Evolutionary conservation across 495 filamentous ascomycete species (phyloP).

Genomic region (Paragyromitra xinjiangensis): DNA sequence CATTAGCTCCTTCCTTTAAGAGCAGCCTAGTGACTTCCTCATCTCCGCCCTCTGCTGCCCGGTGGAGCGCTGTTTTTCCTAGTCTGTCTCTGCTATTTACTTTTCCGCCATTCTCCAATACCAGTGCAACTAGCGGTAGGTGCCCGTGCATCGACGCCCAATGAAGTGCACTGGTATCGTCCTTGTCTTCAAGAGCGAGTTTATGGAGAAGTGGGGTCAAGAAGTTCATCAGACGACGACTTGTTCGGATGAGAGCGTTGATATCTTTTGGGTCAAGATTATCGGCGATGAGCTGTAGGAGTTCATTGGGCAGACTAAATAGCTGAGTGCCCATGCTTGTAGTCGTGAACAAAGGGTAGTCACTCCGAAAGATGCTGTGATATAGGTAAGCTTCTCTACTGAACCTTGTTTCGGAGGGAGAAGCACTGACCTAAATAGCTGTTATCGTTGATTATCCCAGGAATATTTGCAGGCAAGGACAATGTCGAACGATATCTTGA

Average conservation of each 20-base stretch:
- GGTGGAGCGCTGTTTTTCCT: constrained; percentile 44
- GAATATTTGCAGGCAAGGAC: too few species aligned
- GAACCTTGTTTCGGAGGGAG: too few species aligned
- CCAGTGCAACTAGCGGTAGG: constrained; percentile 11
- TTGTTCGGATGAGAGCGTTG: constrained; percentile 14
- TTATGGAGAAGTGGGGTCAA: constrained; percentile 17
- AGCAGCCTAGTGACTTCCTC: constrained; percentile 19
- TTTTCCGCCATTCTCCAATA: constrained; percentile 16
- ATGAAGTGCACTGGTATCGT: constrained; percentile 15
- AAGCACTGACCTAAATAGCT: too few species aligned
- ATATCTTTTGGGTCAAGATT: constrained; percentile 12
- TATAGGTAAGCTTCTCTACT: not conserved
- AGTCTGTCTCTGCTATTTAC: constrained; percentile 16
- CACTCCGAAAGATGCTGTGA: too few species aligned
- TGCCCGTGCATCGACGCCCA: constrained; percentile 24
- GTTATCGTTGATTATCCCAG: too few species aligned
- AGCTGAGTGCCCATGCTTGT: not conserved
- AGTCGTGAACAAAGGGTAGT: not conserved
- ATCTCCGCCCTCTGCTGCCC: constrained; percentile 36
- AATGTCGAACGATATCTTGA: too few species aligned
- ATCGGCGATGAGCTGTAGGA: constrained; percentile 24
- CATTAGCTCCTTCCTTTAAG: constrained; percentile 34
- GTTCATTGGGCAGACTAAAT: constrained; percentile 35
- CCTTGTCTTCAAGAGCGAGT: constrained; percentile 19
- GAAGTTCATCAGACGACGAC: not conserved